A percentile compares a stretch with the other conserved stretches of the same genome.
Conservation (phyloP, 2,329 filamentous ascomycete species). For the Xylariaceae sp. region DNA sequence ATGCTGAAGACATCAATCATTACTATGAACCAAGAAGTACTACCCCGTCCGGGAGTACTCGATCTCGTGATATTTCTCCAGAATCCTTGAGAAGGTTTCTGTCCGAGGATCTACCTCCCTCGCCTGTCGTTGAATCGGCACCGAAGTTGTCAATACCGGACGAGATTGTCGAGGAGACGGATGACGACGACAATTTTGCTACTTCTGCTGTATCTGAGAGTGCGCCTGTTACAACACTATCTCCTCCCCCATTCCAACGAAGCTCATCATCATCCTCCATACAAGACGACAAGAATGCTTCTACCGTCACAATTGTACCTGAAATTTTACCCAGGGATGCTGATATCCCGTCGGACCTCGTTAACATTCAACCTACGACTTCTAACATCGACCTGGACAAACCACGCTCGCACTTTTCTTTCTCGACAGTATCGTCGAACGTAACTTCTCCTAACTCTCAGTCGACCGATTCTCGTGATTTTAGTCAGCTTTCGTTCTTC, state of each 20-base stretch:
- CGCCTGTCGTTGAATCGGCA: constrained; percentile 38
- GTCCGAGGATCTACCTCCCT: constrained; percentile 47
- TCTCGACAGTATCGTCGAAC: constrained; percentile 34
- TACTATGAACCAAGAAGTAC: constrained; percentile 38
- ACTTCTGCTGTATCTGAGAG: constrained; percentile 51
- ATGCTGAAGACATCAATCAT: constrained; percentile 32
- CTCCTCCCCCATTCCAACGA: constrained; percentile 55
- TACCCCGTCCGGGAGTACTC: constrained; percentile 45
- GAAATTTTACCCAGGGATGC: neutral
- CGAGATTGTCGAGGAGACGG: constrained; percentile 53
- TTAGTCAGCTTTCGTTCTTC: constrained; percentile 48
- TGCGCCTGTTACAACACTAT: constrained; percentile 50
- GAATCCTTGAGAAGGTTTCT: constrained; percentile 57
- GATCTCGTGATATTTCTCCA: constrained; percentile 57
- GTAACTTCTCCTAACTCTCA: constrained; percentile 41
- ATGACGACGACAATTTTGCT: constrained; percentile 68
- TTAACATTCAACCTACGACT: neutral
- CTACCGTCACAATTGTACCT: constrained; percentile 24
- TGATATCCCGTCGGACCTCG: constrained; percentile 25
- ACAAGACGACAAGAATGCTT: constrained; percentile 20
- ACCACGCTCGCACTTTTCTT: constrained; percentile 34
- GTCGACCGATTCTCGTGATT: constrained; percentile 40
- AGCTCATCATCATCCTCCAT: constrained; percentile 36
- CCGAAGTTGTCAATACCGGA: constrained; percentile 46
- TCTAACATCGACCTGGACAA: constrained; percentile 23